A percentile compares a stretch with the other conserved stretches of the same genome.
Evolutionary conservation across 352 stramenopile species (phyloP).

Genomic region (Globisporangium okanoganense): DNA sequence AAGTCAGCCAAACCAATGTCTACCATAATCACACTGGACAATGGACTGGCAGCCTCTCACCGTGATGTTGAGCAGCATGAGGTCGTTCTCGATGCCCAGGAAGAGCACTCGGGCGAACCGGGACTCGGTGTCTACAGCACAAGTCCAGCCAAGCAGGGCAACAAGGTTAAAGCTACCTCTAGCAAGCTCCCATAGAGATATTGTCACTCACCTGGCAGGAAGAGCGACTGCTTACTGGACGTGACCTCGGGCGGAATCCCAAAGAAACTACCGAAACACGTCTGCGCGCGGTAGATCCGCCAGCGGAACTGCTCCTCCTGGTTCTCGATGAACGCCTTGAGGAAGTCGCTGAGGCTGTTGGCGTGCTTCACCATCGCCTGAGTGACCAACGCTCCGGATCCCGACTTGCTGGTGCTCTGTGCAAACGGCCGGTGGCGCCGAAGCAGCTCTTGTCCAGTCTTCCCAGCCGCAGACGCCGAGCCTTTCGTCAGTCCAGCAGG

Average conservation of each 20-base stretch:
- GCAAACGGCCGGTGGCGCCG: conserved; percentile 15
- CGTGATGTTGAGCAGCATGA: conserved; percentile 88
- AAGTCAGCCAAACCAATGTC: conserved; percentile 10
- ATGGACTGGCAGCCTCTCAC: conserved; percentile 3
- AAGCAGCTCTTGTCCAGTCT: conserved; percentile 6
- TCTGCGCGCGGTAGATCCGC: conserved; percentile 79
- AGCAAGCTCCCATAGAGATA: background rate
- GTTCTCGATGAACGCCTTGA: conserved; percentile 86
- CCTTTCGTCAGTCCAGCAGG: background rate
- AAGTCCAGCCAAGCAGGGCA: background rate
- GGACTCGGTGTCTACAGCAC: conserved; percentile 38
- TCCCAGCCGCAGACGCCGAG: background rate
- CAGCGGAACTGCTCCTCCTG: conserved; percentile 72
- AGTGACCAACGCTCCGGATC: conserved; percentile 17
- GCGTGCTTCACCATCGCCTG: conserved; percentile 53
- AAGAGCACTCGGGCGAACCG: conserved; percentile 62
- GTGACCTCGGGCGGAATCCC: conserved; percentile 74
- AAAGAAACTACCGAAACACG: conserved; percentile 59
- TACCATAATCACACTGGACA: too few species aligned
- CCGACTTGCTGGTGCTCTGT: background rate
- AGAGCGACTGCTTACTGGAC: conserved; percentile 56
- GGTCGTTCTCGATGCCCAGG: conserved; percentile 80
- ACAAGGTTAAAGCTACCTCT: background rate
- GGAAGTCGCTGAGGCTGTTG: conserved; percentile 58
- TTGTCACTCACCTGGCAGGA: conserved; percentile 43